A percentile compares a stretch with the other conserved stretches of the same genome.
phyloP scores from a whole-genome alignment of 768 basidiomycete species.

The Ramaria sp. region DNA sequence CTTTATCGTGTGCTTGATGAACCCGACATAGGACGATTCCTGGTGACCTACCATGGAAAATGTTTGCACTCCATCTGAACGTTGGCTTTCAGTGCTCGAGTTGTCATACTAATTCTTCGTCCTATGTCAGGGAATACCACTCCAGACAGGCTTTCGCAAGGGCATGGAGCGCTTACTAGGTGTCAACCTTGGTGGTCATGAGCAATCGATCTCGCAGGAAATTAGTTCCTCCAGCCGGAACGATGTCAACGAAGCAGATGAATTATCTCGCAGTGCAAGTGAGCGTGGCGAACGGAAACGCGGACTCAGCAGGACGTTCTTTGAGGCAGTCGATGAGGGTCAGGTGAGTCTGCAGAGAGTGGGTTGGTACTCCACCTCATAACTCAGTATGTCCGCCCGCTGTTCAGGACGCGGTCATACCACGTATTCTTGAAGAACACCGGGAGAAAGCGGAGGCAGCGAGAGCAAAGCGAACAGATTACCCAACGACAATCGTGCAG shows the following conservation, averaged over 20 bases:
- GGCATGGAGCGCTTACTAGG: constrained; percentile 79
- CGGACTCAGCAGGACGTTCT: constrained; percentile 62
- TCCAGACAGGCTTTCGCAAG: constrained; percentile 70
- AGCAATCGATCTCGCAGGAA: background rate
- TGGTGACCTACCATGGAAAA: too few species aligned
- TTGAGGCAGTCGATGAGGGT: constrained; percentile 69
- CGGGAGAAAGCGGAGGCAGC: constrained; percentile 26
- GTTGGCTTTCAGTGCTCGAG: too few species aligned
- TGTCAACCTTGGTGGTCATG: constrained; percentile 30
- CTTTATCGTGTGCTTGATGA: too few species aligned
- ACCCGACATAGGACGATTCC: too few species aligned
- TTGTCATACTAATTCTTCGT: constrained; percentile 5
- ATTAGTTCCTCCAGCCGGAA: constrained; percentile 17
- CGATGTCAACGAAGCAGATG: constrained; percentile 52
- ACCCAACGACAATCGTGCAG: constrained; percentile 2
- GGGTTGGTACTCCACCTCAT: background rate
- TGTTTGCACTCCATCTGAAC: too few species aligned
- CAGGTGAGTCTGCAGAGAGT: constrained; percentile 30
- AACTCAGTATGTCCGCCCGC: background rate
- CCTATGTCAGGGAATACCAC: constrained; percentile 28
- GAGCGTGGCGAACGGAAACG: constrained; percentile 45
- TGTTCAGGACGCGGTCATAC: constrained; percentile 53
- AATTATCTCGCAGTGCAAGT: constrained; percentile 19
- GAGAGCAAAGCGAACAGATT: background rate
- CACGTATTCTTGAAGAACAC: constrained; percentile 41